Evolutionary conservation across 345 rosid genomes (phyloP), one percentile per base, ranked within the genome.

Genomic region (Sonneratia caseolaris): DNA sequence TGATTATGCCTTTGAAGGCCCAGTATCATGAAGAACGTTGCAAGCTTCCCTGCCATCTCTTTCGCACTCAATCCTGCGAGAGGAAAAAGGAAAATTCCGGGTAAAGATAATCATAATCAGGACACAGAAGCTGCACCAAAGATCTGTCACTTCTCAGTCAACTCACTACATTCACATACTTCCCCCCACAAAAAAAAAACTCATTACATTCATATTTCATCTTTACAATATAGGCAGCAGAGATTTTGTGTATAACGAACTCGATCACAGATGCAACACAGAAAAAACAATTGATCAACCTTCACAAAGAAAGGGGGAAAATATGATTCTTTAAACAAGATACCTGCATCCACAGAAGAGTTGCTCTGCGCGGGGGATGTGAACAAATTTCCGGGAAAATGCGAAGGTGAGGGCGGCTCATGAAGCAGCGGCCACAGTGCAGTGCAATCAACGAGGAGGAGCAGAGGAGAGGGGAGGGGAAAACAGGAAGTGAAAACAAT

Each of bases 21-120:
- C 99, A 76, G 92, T 92, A 76, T 88, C 88, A 79, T 95, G 99
- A 85, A 95, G 93, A 77, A 75, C 80, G 65, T 87, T 89, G 75
- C 99, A 95, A 77, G 96, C 99, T 83, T 88, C 89, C 74, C 85
- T 83, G 32, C 98, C 98, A 83, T 95, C 97, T 68, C 73, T 79
- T 81, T 95, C 97, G 53, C 90, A 80, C 65, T 59, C 78, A 78
- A 95, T 92, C 85, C 99, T 95, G 84, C 71, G 67, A 32, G 69
- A 76, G 48, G 13, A 69, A 68, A 68, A 71, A 62, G 64, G 35
- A 7, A 57, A 10, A 2, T 21, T 8, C 9, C 35, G 3, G 9
- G 22, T n/a, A n/a, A 51, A 9, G 11, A 51, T 27, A 27, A 27
- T 27, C 32, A 8, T 22, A 59, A 35, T 59, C 35, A 24, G 13